Conservation (phyloP, 1,284 basidiomycete genomes). For the Tylopilus sp. region DNA sequence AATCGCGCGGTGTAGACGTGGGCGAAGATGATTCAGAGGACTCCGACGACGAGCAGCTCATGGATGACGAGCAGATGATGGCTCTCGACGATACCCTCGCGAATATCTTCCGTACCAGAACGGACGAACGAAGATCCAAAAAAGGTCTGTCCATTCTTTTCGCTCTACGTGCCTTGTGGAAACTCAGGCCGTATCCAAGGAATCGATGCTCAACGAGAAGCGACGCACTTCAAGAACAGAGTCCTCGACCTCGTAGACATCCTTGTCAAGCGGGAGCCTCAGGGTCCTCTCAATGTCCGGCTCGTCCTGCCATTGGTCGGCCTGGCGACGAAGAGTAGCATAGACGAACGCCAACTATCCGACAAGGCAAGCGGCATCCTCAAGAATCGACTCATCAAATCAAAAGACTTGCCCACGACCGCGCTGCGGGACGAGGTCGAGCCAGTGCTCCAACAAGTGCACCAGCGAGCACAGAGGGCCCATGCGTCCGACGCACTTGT, state of each 20-base stretch:
- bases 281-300: conserved; percentile 62
- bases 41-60: conserved; percentile 58
- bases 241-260: conserved; percentile 89
- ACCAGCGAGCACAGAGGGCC: conserved; percentile 68
- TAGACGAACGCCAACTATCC: conserved; percentile 80
- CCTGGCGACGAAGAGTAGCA: conserved; percentile 59
- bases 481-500: conserved; percentile 65
- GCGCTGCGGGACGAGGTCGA: conserved; percentile 34
- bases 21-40: conserved; percentile 43
- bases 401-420: conserved; percentile 60
- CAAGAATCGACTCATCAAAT: conserved; percentile 68
- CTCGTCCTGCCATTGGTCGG: conserved; percentile 77
- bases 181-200: conserved; percentile 35
- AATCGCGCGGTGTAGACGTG: conserved; percentile 66
- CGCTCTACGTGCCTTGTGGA: background rate
- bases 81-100: conserved; percentile 92
- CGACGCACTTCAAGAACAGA: conserved; percentile 92
- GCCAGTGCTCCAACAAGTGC: conserved; percentile 63
- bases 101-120: conserved; percentile 76
- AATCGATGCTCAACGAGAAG: conserved; percentile 71
- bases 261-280: conserved; percentile 73
- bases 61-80: conserved; percentile 99
- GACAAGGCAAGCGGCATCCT: conserved; percentile 84
- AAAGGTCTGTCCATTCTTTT: conserved; percentile 48
- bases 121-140: conserved; percentile 56